A percentile compares a stretch with the other conserved stretches of the same genome.
These are phyloP conservation scores for Epicoccum nigrum DNA, from an alignment of 2,329 filamentous ascomycete genomes.

Conservation along the genomic window DNA sequence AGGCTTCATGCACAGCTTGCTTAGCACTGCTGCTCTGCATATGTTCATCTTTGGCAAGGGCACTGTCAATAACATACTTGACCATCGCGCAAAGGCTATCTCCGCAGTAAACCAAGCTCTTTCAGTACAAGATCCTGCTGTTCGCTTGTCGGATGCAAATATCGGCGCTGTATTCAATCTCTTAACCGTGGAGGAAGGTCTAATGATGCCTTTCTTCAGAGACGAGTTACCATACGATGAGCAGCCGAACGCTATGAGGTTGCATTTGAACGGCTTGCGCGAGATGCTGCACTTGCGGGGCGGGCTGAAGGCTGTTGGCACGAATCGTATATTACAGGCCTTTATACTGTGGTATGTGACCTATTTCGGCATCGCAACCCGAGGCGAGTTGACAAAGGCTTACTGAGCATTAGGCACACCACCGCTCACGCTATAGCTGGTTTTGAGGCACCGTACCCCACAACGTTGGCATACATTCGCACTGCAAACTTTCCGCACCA, in stretches of 20 bases:
- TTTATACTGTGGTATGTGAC: conserved; percentile 50
- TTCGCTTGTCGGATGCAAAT: conserved; percentile 44
- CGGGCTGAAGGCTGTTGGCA: conserved; percentile 40
- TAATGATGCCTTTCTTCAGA: conserved; percentile 32
- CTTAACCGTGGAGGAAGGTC: conserved; percentile 44
- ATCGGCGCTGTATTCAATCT: conserved; percentile 49
- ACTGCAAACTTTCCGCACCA: conserved; percentile 36
- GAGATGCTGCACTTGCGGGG: conserved; percentile 46
- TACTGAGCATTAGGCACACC: conserved; percentile 49
- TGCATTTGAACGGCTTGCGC: conserved; percentile 42
- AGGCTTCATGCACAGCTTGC: conserved; percentile 50
- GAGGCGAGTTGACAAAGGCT: conserved; percentile 41
- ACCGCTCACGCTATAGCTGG: conserved; percentile 47
- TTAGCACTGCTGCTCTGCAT: conserved; percentile 45
- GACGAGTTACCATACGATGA: conserved; percentile 30
- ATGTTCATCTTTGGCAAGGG: conserved; percentile 42
- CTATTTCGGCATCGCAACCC: conserved; percentile 16
- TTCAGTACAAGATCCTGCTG: conserved; percentile 30
- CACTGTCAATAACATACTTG: conserved; percentile 37
- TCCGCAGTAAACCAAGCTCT: conserved; percentile 43
- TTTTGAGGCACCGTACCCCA: conserved; percentile 42
- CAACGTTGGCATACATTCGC: conserved; percentile 38
- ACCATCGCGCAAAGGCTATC: conserved; percentile 44
- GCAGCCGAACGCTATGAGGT: conserved; percentile 39
- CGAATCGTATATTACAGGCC: conserved; percentile 48